Conservation (phyloP, 148 eudicot species). For the Vaccinium corymbosum region DNA sequence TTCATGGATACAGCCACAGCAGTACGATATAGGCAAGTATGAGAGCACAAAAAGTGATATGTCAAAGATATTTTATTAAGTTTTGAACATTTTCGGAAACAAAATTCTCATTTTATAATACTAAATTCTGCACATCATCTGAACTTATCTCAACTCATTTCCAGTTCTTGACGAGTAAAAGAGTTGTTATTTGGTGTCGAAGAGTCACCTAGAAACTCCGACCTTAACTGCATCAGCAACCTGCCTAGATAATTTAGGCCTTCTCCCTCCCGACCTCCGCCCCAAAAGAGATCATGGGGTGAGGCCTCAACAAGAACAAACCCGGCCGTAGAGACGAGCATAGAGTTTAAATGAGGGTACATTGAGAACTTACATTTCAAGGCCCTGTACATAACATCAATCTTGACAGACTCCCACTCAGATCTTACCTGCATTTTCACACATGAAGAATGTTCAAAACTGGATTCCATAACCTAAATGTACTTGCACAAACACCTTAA, state of each 20-base stretch:
- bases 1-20: not conserved
- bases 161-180: slow-evolving; percentile 9
- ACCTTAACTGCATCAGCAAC: slow-evolving; percentile 85
- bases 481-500: not conserved
- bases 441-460: not conserved
- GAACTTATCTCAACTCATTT: not conserved
- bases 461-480: not conserved
- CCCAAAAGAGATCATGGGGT: slow-evolving; percentile 97
- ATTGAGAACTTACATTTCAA: slow-evolving; percentile 81
- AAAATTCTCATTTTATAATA: too few species aligned
- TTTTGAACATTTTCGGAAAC: not conserved
- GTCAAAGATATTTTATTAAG: not conserved
- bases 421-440: slow-evolving; percentile 56
- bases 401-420: slow-evolving; percentile 80
- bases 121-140: too few species aligned
- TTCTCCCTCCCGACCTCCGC: slow-evolving; percentile 98
- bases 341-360: slow-evolving; percentile 70
- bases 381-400: slow-evolving; percentile 76
- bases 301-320: slow-evolving; percentile 89
- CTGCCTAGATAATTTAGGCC: slow-evolving; percentile 94
- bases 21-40: not conserved
- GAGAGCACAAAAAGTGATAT: not conserved
- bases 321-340: slow-evolving; percentile 74
- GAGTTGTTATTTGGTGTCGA: slow-evolving; percentile 26
- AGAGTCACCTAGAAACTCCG: slow-evolving; percentile 66